These are phyloP conservation scores for Colletotrichum eleusines DNA, from an alignment of 2,329 filamentous ascomycete genomes.

Conservation along the genomic window DNA sequence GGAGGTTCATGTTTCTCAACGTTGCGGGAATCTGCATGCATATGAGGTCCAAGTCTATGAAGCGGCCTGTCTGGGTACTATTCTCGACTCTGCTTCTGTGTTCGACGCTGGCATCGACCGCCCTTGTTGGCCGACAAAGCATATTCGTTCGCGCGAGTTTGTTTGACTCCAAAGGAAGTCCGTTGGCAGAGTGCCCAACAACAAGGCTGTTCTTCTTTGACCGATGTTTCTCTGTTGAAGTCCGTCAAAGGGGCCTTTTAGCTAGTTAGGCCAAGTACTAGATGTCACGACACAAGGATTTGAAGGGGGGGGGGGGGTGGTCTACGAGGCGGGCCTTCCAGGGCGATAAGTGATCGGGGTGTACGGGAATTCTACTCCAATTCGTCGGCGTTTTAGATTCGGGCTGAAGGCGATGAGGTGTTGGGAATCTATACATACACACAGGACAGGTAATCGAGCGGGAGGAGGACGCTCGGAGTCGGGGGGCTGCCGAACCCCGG, in stretches of 20 bases:
- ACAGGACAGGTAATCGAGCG: not conserved
- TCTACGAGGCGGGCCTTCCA: slow-evolving; percentile 46
- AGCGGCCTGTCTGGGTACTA: not conserved
- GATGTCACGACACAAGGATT: too few relatives aligned
- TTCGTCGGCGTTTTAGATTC: slow-evolving; percentile 8
- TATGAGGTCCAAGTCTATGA: not conserved
- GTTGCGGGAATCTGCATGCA: not conserved
- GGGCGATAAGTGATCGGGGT: slow-evolving; percentile 43
- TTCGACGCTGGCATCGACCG: not conserved
- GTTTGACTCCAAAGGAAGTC: not conserved
- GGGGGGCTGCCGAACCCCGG: slow-evolving; percentile 9
- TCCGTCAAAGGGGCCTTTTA: not conserved
- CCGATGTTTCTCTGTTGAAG: accelerated
- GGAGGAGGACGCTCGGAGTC: slow-evolving; percentile 1
- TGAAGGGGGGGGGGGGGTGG: slow-evolving; percentile 49
- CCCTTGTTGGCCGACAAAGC: not conserved
- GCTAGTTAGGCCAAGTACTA: not conserved
- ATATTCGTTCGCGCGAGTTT: not conserved
- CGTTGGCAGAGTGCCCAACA: not conserved
- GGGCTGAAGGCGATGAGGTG: not conserved
- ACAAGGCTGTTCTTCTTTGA: not conserved
- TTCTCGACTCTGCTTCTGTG: not conserved
- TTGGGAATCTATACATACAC: not conserved
- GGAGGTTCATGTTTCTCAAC: not conserved
- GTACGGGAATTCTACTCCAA: slow-evolving; percentile 11